Conservation (phyloP, 768 basidiomycete genomes). For the Amanita molliuscula region DNA sequence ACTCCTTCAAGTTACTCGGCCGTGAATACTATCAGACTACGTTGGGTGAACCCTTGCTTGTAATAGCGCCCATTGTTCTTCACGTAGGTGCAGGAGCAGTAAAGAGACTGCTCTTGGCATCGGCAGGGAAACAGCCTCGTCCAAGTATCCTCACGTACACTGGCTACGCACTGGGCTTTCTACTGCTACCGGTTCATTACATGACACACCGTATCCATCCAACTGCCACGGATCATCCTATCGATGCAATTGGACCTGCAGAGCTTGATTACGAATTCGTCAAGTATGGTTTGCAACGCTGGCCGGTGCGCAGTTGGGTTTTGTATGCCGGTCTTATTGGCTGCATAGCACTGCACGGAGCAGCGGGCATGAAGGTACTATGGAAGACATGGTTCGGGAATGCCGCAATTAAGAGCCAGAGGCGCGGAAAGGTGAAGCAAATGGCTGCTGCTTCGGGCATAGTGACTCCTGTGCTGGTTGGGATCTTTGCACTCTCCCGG, state of each 20-base stretch:
- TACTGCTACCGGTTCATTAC: slow-evolving; percentile 63
- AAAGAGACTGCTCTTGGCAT: slow-evolving; percentile 38
- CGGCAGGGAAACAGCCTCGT: slow-evolving; percentile 20
- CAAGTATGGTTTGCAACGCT: slow-evolving; percentile 53
- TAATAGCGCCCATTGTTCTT: slow-evolving; percentile 54
- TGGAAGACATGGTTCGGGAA: slow-evolving; percentile 37
- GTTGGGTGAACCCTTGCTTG: slow-evolving; percentile 56
- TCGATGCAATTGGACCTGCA: slow-evolving; percentile 53
- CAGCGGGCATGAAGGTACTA: slow-evolving; percentile 48
- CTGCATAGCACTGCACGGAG: slow-evolving; percentile 46
- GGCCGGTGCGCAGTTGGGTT: slow-evolving; percentile 52
- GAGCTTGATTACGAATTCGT: slow-evolving; percentile 83
- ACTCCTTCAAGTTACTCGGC: slow-evolving; percentile 52
- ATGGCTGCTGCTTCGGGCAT: slow-evolving; percentile 20
- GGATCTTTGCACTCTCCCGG: slow-evolving; percentile 39
- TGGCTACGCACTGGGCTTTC: slow-evolving; percentile 46
- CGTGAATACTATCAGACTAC: slow-evolving; percentile 79
- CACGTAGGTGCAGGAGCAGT: slow-evolving; percentile 51
- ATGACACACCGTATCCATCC: slow-evolving; percentile 56
- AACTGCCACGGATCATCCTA: slow-evolving; percentile 31
- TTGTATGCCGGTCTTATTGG: slow-evolving; percentile 55
- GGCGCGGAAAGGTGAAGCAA: slow-evolving; percentile 10
- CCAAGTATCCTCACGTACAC: slow-evolving; percentile 43
- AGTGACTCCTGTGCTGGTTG: slow-evolving; percentile 43
- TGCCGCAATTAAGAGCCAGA: slow-evolving; percentile 9